Percentiles rank a stretch among this genome's conserved stretches.
Evolutionary conservation across 257 asterid genomes (phyloP).

Genomic region (Fraxinus cuspidata): DNA sequence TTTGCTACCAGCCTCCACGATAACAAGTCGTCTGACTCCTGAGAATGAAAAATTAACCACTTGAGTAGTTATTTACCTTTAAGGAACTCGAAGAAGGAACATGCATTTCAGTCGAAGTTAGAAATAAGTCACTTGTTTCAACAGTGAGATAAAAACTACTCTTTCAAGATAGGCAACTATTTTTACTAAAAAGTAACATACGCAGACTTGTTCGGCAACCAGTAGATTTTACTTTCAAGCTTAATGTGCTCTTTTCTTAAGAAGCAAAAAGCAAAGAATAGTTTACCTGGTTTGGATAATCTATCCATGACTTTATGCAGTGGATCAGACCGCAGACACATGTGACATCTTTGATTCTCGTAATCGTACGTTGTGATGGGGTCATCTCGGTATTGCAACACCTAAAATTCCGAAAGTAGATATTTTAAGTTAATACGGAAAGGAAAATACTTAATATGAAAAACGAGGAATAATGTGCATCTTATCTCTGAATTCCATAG

Average conservation of each 20-base stretch:
- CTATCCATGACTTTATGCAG: slow-evolving; percentile 71
- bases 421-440: background rate
- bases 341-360: slow-evolving; percentile 78
- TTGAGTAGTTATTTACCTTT: background rate
- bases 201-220: background rate
- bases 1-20: slow-evolving; percentile 96
- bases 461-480: background rate
- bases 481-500: background rate
- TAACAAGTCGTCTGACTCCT: slow-evolving; percentile 83
- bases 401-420: slow-evolving; percentile 40
- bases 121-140: background rate
- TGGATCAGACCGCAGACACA: slow-evolving; percentile 87
- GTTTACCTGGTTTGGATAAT: slow-evolving; percentile 83
- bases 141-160: background rate
- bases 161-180: background rate
- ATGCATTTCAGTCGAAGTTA: background rate
- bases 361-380: slow-evolving; percentile 54
- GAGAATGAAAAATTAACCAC: slow-evolving; percentile 11
- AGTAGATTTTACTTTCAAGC: background rate
- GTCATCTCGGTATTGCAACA: slow-evolving; percentile 83
- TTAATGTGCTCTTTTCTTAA: background rate
- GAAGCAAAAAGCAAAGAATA: background rate
- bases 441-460: background rate
- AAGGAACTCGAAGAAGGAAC: background rate
- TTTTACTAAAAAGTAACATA: background rate